A percentile compares a stretch with the other conserved stretches of the same genome.
These are phyloP conservation scores for Candida albicans DNA, from an alignment of 1,139 yeast genomes.

Conservation along the genomic window DNA sequence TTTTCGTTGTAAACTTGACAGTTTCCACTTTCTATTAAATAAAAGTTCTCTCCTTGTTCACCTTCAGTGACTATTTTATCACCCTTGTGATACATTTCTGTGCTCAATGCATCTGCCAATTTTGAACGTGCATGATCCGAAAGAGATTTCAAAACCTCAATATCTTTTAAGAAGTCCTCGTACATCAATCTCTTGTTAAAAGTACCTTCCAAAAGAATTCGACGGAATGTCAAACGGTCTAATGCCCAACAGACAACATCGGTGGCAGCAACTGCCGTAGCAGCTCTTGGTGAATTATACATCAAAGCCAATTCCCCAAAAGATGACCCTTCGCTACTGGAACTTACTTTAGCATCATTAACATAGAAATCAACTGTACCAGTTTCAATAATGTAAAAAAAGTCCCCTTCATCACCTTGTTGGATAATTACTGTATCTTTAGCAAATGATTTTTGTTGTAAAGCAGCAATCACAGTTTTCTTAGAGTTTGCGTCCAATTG, in stretches of 20 bases:
- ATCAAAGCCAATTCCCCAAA: constrained; percentile 96
- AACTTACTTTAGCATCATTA: constrained; percentile 69
- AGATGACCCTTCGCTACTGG: constrained; percentile 81
- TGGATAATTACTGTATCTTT: constrained; percentile 69
- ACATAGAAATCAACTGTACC: constrained; percentile 84
- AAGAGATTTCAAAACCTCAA: constrained; percentile 71
- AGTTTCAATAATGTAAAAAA: constrained; percentile 80
- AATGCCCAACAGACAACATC: constrained; percentile 80
- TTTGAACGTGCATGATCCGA: constrained; percentile 85
- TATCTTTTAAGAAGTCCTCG: constrained; percentile 84
- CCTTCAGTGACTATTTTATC: constrained; percentile 83
- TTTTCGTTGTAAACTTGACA: constrained; percentile 67
- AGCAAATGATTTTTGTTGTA: constrained; percentile 66
- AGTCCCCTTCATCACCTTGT: constrained; percentile 98
- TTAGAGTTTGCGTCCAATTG: constrained; percentile 75
- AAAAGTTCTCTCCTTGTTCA: constrained; percentile 88
- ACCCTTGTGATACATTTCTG: constrained; percentile 72
- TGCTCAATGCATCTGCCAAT: constrained; percentile 89
- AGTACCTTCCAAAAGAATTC: constrained; percentile 86
- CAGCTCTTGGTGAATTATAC: constrained; percentile 98
- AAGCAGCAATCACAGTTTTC: constrained; percentile 75
- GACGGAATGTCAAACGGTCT: constrained; percentile 90
- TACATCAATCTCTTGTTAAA: constrained; percentile 87
- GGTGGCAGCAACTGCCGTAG: constrained; percentile 78
- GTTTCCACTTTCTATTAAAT: constrained; percentile 82